Percentiles rank a stretch among this genome's conserved stretches.
phyloP scores from a whole-genome alignment of 306 rosid genomes.

The Vigna mungo region DNA sequence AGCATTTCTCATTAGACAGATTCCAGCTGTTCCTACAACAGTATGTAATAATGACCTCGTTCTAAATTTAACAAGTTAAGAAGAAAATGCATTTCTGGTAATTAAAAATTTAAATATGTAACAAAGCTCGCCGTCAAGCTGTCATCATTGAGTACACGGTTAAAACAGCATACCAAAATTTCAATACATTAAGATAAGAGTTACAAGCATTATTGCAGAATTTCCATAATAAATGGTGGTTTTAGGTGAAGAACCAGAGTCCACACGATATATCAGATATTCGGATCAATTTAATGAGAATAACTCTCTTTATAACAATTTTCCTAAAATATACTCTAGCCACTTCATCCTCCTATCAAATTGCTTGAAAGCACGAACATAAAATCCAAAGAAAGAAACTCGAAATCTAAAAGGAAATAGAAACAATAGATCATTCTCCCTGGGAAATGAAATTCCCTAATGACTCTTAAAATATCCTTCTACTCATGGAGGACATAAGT shows the following conservation, averaged over 20 bases:
- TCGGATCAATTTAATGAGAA: constrained; percentile 9
- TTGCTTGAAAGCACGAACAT: neutral
- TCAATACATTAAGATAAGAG: constrained; percentile 21
- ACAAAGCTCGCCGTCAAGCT: neutral
- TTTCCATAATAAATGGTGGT: neutral
- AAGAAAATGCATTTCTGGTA: neutral
- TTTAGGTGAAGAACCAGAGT: neutral
- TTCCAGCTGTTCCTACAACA: constrained; percentile 63
- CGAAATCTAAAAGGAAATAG: neutral
- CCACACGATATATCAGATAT: constrained; percentile 12
- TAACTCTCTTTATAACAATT: neutral
- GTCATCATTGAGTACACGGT: neutral
- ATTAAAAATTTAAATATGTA: constrained; percentile 6
- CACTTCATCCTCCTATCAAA: constrained; percentile 17
- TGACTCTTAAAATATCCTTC: neutral
- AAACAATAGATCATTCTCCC: constrained; percentile 12
- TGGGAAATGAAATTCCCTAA: neutral
- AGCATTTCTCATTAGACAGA: constrained; percentile 80
- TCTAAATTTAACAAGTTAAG: constrained; percentile 13
- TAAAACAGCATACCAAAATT: constrained; percentile 18
- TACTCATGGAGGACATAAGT: neutral
- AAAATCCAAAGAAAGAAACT: neutral
- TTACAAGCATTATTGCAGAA: constrained; percentile 2
- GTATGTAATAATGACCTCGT: constrained; percentile 15
- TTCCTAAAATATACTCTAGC: constrained; percentile 20